Percentiles rank a stretch among this genome's conserved stretches.
phyloP scores from a whole-genome alignment of 2,329 filamentous ascomycete species.

The Penicillium sp. region DNA sequence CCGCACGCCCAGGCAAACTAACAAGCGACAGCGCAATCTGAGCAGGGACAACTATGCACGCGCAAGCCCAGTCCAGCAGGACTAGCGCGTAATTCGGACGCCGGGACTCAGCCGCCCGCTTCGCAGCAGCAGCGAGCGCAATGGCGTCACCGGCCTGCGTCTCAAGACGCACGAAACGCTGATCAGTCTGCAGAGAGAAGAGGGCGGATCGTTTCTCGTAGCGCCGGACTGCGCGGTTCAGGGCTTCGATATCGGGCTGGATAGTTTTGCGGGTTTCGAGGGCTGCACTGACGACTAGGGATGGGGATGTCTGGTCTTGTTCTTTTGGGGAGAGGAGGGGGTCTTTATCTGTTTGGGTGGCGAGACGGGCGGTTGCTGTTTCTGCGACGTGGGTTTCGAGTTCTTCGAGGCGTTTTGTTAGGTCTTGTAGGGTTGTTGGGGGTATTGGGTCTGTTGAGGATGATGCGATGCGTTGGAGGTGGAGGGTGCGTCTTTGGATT shows the following conservation, averaged over 20 bases:
- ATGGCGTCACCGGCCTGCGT: slow-evolving; percentile 65
- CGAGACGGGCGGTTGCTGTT: slow-evolving; percentile 21
- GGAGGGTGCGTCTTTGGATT: slow-evolving; percentile 66
- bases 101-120: slow-evolving; percentile 21
- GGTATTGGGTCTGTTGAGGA: slow-evolving; percentile 19
- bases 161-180: slow-evolving; percentile 63
- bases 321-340: slow-evolving; percentile 8
- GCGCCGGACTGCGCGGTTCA: slow-evolving; percentile 77
- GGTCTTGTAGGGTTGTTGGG: slow-evolving; percentile 41
- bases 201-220: slow-evolving; percentile 83
- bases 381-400: slow-evolving; percentile 54
- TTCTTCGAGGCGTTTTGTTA: slow-evolving; percentile 59
- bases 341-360: background rate
- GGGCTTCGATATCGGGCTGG: slow-evolving; percentile 74
- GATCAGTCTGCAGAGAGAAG: slow-evolving; percentile 66
- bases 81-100: slow-evolving; percentile 23
- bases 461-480: slow-evolving; percentile 64
- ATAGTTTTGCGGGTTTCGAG: slow-evolving; percentile 55
- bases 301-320: slow-evolving; percentile 29
- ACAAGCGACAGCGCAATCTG: slow-evolving; percentile 26
- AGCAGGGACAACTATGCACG: slow-evolving; percentile 30
- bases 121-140: slow-evolving; percentile 66
- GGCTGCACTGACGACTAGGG: slow-evolving; percentile 34
- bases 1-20: slow-evolving; percentile 26
- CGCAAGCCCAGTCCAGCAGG: slow-evolving; percentile 32